Evolutionary conservation across 2,329 filamentous ascomycete species (phyloP).

Genomic region (Colletotrichum siamense): DNA sequence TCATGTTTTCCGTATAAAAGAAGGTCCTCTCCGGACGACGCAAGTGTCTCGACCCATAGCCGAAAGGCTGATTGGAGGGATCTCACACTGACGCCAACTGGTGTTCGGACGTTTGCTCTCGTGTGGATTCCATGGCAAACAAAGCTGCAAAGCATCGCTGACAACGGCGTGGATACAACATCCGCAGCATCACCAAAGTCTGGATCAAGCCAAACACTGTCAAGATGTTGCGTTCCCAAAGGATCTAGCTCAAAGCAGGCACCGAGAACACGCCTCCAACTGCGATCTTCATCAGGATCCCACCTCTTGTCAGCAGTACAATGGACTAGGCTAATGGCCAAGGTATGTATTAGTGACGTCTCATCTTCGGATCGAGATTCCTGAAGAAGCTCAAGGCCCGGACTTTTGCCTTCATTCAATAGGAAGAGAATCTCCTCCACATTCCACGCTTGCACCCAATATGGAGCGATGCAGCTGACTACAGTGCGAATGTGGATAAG

Average conservation of each 20-base stretch:
- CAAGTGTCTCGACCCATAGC: neutral
- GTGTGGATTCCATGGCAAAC: neutral
- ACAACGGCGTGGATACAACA: neutral
- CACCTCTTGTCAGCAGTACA: neutral
- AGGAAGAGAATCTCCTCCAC: neutral
- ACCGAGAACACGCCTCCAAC: neutral
- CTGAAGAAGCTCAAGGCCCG: fast-evolving
- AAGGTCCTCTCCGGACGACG: neutral
- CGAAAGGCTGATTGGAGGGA: neutral
- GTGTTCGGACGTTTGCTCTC: fast-evolving
- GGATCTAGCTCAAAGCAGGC: neutral
- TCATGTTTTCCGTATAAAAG: neutral
- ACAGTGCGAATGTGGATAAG: fast-evolving
- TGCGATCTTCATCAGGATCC: fast-evolving
- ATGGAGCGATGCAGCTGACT: fast-evolving
- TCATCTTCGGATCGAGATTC: neutral
- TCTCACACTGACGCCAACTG: fast-evolving
- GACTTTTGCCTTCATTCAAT: fast-evolving
- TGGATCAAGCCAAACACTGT: fast-evolving
- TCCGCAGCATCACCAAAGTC: fast-evolving
- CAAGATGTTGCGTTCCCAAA: fast-evolving
- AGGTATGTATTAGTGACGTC: neutral
- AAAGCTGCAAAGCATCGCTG: fast-evolving
- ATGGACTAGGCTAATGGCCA: fast-evolving
- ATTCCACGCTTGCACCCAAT: fast-evolving